Evolutionary conservation across 345 rosid species (phyloP), one percentile per base, ranked within the genome.

Genomic region (Salix exigua): DNA sequence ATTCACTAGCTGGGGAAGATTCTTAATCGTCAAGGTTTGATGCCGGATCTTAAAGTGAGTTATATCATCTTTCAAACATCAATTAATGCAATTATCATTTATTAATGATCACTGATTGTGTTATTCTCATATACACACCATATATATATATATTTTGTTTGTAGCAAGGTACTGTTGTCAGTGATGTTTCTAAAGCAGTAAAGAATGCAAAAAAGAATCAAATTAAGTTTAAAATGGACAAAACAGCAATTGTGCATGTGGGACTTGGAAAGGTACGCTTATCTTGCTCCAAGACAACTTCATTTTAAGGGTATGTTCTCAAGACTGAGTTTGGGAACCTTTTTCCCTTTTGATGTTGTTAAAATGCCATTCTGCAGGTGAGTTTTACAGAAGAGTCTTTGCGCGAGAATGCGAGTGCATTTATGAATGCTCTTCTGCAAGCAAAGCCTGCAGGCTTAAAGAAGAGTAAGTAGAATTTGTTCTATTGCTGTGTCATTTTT

Each of bases 401-500:
- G 68, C 91, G 91, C 10, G 98, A 96, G 78, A 96, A 96, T 72
- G 80, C 91, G 40, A 94, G 98, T 73, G 99, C 99, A 51, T 92
- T 96, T 75, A 91, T 96, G 89, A 92, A 92, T 75, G 90, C 98
- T 35, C 91, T 96, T 84, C 82, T 96, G 77, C 90, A 81, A 73
- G 93, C 99, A 50, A 96, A 96, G 84, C 99, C 99, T 53, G 90
- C 94, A 2, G 99, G 99, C 75, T 85, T 96, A 76, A 96, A 96
- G 86, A 96, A 96, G 87, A 89, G 99, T 96, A 82, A 84, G 91
- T 75, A 12, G 70, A 73, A 19, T 63, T 19, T 71, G 42, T 58
- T 71, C 35, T 71, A 35, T 80, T 17, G 13, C 72, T 71, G 14
- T 60, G 25, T 38, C 16, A 58, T 60, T 51, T 38, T 7, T 11